Evolutionary conservation across 2,329 filamentous ascomycete species (phyloP).

Genomic region (Fusarium hainanense): DNA sequence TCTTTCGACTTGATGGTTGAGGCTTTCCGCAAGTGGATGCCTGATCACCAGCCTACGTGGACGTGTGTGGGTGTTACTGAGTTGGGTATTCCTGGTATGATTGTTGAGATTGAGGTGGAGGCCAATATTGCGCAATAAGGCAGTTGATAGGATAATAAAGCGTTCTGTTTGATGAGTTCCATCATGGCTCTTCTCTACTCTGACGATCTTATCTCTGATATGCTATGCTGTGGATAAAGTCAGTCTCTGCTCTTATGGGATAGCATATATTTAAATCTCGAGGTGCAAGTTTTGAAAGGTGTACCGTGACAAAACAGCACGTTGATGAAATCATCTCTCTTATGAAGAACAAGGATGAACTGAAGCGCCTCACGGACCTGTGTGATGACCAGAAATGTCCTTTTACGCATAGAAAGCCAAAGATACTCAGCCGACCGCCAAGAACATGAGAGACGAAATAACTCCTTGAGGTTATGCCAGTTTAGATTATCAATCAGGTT

Average conservation of each 20-base stretch:
- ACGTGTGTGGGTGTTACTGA: conserved; percentile 63
- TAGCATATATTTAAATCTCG: not conserved
- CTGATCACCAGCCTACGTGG: conserved; percentile 64
- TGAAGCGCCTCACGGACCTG: too few species aligned
- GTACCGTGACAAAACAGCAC: too few species aligned
- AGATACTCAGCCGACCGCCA: too few species aligned
- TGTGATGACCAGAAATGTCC: too few species aligned
- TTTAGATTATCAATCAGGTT: too few species aligned
- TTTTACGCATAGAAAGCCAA: too few species aligned
- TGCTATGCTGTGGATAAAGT: not conserved
- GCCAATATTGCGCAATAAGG: conserved; percentile 47
- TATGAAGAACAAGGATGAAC: too few species aligned
- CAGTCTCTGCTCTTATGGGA: not conserved
- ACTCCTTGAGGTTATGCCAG: too few species aligned
- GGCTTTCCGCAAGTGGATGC: conserved; percentile 63
- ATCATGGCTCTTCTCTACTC: accelerated
- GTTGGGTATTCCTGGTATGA: conserved; percentile 63
- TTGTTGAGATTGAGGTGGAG: conserved; percentile 68
- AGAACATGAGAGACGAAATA: too few species aligned
- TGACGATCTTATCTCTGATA: not conserved
- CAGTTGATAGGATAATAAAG: not conserved
- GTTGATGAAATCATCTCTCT: too few species aligned
- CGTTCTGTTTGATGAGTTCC: too few species aligned
- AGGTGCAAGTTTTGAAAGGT: not conserved
- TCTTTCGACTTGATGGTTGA: conserved; percentile 56